These are phyloP conservation scores for Kluyveromyces sp. DNA, from an alignment of 1,139 yeast genomes.

Conservation along the genomic window DNA sequence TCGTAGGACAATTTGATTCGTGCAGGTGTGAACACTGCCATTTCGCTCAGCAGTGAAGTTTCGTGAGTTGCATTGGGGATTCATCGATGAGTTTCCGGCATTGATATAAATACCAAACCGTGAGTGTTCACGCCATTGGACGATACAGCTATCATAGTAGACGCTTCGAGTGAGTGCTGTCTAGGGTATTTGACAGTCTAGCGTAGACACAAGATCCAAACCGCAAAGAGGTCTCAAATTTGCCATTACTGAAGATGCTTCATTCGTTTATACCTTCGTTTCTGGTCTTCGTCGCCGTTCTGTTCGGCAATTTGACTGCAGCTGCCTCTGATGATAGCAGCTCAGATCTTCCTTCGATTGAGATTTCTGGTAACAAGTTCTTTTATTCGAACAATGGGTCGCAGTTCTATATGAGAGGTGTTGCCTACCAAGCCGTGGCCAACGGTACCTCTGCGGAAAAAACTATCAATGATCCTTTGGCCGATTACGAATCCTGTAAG, in stretches of 20 bases:
- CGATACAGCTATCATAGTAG: too few relatives aligned
- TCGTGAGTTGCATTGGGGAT: too few relatives aligned
- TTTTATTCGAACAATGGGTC: conserved; percentile 66
- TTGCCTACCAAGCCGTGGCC: conserved; percentile 67
- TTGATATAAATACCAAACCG: too few relatives aligned
- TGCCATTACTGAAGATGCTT: background rate
- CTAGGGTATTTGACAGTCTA: too few relatives aligned
- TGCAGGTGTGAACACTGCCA: too few relatives aligned
- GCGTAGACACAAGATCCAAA: too few relatives aligned
- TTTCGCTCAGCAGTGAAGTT: too few relatives aligned
- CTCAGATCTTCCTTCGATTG: conserved; percentile 39
- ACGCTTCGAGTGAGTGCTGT: too few relatives aligned
- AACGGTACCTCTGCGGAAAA: conserved; percentile 45
- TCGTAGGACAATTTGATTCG: too few relatives aligned
- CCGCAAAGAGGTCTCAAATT: too few relatives aligned
- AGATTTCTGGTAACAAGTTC: conserved; percentile 61
- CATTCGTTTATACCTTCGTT: background rate
- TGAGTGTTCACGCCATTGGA: too few relatives aligned
- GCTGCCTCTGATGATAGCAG: background rate
- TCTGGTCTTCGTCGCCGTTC: background rate
- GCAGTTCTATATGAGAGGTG: conserved; percentile 67
- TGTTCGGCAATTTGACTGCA: background rate
- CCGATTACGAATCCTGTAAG: conserved; percentile 57
- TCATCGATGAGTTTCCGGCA: too few relatives aligned
- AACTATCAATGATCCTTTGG: conserved; percentile 62